Conservation (phyloP, 371 early-diverging fungal genomes). For the Smittium culicis region DNA sequence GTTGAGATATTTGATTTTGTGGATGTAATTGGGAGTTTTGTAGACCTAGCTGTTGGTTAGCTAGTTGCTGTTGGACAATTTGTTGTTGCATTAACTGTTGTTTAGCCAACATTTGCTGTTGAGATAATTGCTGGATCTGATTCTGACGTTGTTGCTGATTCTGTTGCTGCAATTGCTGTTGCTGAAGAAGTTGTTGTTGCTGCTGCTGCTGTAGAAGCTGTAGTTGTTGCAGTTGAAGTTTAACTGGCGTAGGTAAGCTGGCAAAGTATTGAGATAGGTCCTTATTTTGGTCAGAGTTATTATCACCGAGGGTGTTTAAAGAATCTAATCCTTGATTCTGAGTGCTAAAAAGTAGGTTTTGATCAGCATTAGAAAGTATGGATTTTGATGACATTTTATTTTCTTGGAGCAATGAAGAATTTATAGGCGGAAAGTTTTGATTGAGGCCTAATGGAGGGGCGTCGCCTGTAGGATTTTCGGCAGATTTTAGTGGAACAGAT, state of each 20-base stretch:
- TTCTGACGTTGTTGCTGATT: conserved; percentile 5
- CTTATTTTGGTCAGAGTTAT: too few species aligned
- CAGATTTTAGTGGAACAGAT: neutral
- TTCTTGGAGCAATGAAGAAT: neutral
- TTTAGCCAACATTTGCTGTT: neutral
- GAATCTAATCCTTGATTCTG: neutral
- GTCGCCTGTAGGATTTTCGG: neutral
- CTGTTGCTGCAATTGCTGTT: conserved; percentile 8
- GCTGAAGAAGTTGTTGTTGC: conserved; percentile 13
- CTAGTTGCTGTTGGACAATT: neutral
- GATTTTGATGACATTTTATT: neutral
- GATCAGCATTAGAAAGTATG: neutral
- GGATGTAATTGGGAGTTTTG: conserved; percentile 5
- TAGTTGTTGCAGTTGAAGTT: conserved; percentile 17
- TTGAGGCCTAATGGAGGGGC: neutral
- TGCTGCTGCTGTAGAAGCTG: conserved; percentile 11
- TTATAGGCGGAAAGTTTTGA: neutral
- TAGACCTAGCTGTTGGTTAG: conserved; percentile 10
- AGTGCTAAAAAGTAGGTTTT: neutral
- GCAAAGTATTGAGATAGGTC: neutral
- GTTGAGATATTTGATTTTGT: conserved; percentile 7
- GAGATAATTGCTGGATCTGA: neutral
- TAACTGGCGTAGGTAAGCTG: neutral
- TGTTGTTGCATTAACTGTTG: conserved; percentile 10
- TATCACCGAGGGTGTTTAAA: neutral